A percentile compares a stretch with the other conserved stretches of the same genome.
These are phyloP conservation scores for Rhodotorula sp. DNA, from an alignment of 1,284 basidiomycete species.

Conservation along the genomic window DNA sequence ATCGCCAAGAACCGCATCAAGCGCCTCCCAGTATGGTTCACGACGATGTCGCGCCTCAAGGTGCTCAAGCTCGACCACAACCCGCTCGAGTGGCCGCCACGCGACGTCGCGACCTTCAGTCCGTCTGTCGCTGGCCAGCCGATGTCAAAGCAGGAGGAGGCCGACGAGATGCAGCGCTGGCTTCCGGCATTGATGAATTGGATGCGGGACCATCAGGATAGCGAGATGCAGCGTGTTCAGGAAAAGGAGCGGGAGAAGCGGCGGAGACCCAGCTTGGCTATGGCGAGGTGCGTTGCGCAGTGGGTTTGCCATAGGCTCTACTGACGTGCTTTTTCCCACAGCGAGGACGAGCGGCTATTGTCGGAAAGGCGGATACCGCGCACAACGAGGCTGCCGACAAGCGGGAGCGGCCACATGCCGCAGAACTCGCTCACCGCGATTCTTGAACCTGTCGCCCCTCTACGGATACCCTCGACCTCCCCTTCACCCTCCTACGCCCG, in stretches of 20 bases:
- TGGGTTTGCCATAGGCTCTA: not conserved
- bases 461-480: conserved; percentile 56
- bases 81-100: conserved; percentile 74
- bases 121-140: conserved; percentile 20
- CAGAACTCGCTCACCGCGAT: conserved; percentile 1
- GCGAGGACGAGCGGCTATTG: conserved; percentile 22
- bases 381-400: conserved; percentile 12
- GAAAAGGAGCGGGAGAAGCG: conserved; percentile 18
- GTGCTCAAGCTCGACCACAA: conserved; percentile 87
- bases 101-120: conserved; percentile 42
- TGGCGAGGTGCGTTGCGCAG: conserved; percentile 8
- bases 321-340: not conserved
- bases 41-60: conserved; percentile 68
- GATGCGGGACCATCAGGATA: conserved; percentile 45
- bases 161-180: conserved; percentile 55
- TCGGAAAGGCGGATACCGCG: conserved; percentile 4
- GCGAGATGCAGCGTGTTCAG: conserved; percentile 21
- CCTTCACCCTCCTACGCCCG: not conserved
- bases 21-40: conserved; percentile 73
- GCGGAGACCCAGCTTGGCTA: conserved; percentile 11
- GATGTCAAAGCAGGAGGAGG: conserved; percentile 48
- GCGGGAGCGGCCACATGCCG: conserved; percentile 7
- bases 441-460: not conserved
- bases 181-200: conserved; percentile 68
- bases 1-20: conserved; percentile 81